Evolutionary conservation across 371 early-diverging fungal genomes (phyloP), one percentile per base, ranked within the genome.

Genomic region (Mortierella sp.): DNA sequence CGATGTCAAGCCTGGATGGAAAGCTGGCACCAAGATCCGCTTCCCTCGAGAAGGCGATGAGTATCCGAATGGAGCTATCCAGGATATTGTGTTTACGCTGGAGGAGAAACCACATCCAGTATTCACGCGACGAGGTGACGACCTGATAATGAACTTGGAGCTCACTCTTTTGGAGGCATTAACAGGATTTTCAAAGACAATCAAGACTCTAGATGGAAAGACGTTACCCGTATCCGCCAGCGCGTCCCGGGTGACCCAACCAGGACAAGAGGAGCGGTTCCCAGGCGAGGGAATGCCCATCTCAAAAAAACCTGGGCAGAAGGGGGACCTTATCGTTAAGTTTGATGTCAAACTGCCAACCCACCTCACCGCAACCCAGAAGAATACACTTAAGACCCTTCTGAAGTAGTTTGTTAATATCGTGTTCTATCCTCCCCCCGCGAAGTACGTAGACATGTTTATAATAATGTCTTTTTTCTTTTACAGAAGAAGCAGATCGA

Each of bases 11-110:
- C 94, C 98, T 2, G 99, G 99, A 3, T 97, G 97, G 95, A 98
- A 98, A 80, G 91, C 95, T 2, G 99, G 99, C 7, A 97, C 99
- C 56, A 97, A 98, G 82, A 88, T 99, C 70, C 90, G 90, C n/a
- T 99, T 94, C 83, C 82, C 89, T 4, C 90, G 88, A 39, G 95
- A 97, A 80, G 99, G 99, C 24, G 98, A 98, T 76, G 94, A 97
- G 64, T 56, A 93, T 28, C 89, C 92, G 17, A 83, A 84, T 59
- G 94, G 94, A 3, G 83, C 83, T 27, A 75, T 78, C 8, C 96
- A 97, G 81, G 97, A 96, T 73, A 87, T 97, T 58, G 98, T 93
- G 54, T 95, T 99, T 73, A 82, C 95, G 17, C 65, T 99, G 21
- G 93, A 93, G 68, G 97, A 98, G 72, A 95, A 95, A 78, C 94